Percentiles rank a stretch among this genome's conserved stretches.
Evolutionary conservation across 169 alveolate species (phyloP).

Genomic region (Perkinsus chesapeaki): DNA sequence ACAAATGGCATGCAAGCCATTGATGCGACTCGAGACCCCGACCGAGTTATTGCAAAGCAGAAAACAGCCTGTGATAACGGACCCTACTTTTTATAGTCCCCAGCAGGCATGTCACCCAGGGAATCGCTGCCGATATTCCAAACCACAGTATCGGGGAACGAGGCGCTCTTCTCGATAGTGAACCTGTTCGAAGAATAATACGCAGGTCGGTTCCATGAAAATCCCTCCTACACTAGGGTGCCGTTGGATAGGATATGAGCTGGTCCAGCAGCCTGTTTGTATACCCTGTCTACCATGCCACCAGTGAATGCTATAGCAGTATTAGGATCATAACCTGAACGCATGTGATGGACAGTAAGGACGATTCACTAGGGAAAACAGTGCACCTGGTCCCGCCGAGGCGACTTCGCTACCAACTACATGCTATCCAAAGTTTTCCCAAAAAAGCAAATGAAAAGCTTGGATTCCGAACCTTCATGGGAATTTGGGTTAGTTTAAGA

Average conservation of each 20-base stretch:
- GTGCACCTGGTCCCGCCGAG: too few relatives aligned
- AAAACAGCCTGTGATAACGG: not conserved
- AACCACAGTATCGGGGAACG: not conserved
- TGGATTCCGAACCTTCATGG: not conserved
- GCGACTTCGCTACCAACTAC: too few relatives aligned
- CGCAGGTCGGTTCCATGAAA: not conserved
- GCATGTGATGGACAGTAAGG: too few relatives aligned
- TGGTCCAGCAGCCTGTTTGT: not conserved
- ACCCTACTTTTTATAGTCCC: not conserved
- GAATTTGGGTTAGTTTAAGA: too few relatives aligned
- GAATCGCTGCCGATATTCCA: not conserved
- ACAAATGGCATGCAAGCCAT: too few relatives aligned
- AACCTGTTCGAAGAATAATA: not conserved
- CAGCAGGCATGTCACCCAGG: not conserved
- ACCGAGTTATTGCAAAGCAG: too few relatives aligned
- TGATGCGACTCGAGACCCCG: too few relatives aligned
- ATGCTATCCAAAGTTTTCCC: too few relatives aligned
- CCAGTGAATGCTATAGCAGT: not conserved
- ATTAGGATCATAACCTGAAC: not conserved
- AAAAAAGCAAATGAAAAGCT: too few relatives aligned
- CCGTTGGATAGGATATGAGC: not conserved
- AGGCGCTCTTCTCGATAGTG: not conserved
- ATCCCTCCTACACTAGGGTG: not conserved
- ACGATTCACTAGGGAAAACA: too few relatives aligned
- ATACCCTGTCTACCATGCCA: not conserved